A percentile compares a stretch with the other conserved stretches of the same genome.
phyloP scores from a whole-genome alignment of 495 filamentous ascomycete species.

The Collariella sp. region DNA sequence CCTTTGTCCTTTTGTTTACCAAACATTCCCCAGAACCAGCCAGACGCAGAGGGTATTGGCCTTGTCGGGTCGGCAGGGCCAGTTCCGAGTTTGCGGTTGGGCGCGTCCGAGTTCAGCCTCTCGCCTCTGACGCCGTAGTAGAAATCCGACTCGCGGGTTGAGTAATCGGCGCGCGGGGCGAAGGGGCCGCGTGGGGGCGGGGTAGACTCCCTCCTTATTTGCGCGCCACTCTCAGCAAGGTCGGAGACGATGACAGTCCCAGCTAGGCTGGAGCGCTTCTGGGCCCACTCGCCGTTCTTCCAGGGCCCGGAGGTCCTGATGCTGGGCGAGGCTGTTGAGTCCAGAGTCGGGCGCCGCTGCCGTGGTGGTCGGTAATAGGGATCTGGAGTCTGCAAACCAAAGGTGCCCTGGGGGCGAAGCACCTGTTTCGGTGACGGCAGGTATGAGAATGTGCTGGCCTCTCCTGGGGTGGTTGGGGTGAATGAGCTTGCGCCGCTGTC shows the following conservation, averaged over 20 bases:
- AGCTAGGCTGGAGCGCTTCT: slow-evolving; percentile 35
- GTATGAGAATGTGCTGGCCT: slow-evolving; percentile 61
- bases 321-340: slow-evolving; percentile 37
- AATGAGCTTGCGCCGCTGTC: slow-evolving; percentile 47
- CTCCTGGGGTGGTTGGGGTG: slow-evolving; percentile 60
- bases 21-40: slow-evolving; percentile 76
- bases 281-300: slow-evolving; percentile 44
- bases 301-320: slow-evolving; percentile 37
- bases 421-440: slow-evolving; percentile 46
- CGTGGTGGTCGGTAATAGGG: slow-evolving; percentile 82
- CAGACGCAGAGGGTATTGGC: slow-evolving; percentile 75
- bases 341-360: slow-evolving; percentile 51
- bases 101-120: slow-evolving; percentile 70
- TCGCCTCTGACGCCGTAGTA: slow-evolving; percentile 88
- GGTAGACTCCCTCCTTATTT: slow-evolving; percentile 33
- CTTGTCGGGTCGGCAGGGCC: slow-evolving; percentile 92
- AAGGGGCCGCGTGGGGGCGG: slow-evolving; percentile 33
- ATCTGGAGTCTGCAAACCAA: slow-evolving; percentile 48
- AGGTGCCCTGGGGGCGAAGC: slow-evolving; percentile 32
- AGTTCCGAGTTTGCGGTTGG: slow-evolving; percentile 77
- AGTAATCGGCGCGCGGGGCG: slow-evolving; percentile 64
- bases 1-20: slow-evolving; percentile 81
- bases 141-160: slow-evolving; percentile 86
- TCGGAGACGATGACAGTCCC: slow-evolving; percentile 24
- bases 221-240: slow-evolving; percentile 32